Conservation (phyloP, 345 rosid species). For the Durio zibethinus region DNA sequence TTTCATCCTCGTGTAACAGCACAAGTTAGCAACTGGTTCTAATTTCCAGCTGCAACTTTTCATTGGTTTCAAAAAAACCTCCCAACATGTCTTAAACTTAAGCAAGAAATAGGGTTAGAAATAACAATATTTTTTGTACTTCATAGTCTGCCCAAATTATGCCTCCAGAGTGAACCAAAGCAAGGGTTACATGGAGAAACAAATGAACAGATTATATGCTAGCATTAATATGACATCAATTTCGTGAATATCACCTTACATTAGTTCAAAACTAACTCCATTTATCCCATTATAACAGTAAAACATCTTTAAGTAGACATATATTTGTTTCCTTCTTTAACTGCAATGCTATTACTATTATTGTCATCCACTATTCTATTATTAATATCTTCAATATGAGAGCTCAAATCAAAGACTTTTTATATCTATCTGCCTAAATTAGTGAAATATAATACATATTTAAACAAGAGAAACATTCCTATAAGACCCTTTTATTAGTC, state of each 20-base stretch:
- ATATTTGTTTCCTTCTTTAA: conserved; percentile 1
- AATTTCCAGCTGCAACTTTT: neutral
- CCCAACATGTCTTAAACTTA: no score
- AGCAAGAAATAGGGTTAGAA: no score
- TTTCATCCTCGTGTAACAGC: neutral
- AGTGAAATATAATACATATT: conserved; percentile 18
- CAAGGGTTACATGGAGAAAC: no score
- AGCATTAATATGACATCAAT: no score
- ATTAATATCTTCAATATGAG: conserved; percentile 28
- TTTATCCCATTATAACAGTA: no score
- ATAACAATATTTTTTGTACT: no score
- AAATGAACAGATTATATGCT: no score
- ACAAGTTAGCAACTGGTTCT: neutral
- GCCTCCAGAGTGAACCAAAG: neutral
- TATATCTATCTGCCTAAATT: conserved; percentile 13
- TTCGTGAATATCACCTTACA: no score
- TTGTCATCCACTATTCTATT: neutral
- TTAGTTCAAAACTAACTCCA: no score
- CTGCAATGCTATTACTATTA: neutral
- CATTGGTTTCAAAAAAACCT: neutral
- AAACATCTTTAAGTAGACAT: no score
- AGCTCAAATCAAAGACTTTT: conserved; percentile 15
- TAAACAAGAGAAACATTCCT: conserved; percentile 11
- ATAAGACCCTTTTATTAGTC: conserved; percentile 20
- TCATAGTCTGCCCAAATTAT: neutral